Percentiles rank a stretch among this genome's conserved stretches.
phyloP scores from a whole-genome alignment of 805 yeast genomes.

The Candida nemodendra region DNA sequence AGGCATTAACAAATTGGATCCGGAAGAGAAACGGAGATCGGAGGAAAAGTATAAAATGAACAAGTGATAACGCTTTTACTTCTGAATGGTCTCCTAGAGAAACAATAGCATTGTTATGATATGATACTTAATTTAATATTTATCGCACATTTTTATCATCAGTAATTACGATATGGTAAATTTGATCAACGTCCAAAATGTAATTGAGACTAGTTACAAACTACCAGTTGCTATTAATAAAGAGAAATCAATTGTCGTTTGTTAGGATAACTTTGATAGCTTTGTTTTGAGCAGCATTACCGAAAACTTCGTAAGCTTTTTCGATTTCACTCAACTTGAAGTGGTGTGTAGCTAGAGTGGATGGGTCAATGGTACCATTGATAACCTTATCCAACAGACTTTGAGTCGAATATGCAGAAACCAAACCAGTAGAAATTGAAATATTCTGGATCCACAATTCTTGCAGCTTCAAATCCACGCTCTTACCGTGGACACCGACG shows the following conservation, averaged over 20 bases:
- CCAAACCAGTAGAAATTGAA: constrained; percentile 47
- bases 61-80: too few relatives aligned
- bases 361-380: constrained; percentile 43
- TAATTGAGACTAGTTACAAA: too few relatives aligned
- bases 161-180: too few relatives aligned
- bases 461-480: constrained; percentile 41
- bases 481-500: constrained; percentile 53
- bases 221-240: too few relatives aligned
- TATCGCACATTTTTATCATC: too few relatives aligned
- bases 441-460: constrained; percentile 47
- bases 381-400: constrained; percentile 37
- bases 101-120: too few relatives aligned
- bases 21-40: constrained; percentile 53
- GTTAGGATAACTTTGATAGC: constrained; percentile 49
- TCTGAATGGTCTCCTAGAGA: too few relatives aligned
- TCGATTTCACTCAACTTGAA: constrained; percentile 54
- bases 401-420: constrained; percentile 44
- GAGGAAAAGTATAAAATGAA: constrained; percentile 61
- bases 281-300: constrained; percentile 50
- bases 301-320: constrained; percentile 60
- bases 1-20: constrained; percentile 75
- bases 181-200: too few relatives aligned
- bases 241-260: constrained; percentile 14
- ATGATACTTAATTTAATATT: too few relatives aligned
- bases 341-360: constrained; percentile 57